Base-by-base conservation (phyloP, 2,329 filamentous ascomycete genomes). In the Aaosphaeria pasadenensis region DNA sequence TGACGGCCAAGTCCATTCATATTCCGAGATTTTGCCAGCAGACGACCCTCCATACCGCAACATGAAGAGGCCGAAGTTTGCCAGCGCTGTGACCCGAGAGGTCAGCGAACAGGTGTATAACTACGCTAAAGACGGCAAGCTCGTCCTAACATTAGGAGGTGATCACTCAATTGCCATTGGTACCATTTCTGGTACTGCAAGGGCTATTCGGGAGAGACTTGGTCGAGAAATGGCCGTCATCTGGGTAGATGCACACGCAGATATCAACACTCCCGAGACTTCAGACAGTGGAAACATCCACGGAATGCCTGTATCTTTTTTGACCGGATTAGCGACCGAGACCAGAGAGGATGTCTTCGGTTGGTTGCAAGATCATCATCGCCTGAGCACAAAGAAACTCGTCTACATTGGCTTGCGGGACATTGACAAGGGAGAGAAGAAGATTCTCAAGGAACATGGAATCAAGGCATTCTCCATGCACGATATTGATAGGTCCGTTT, bases 381-480 rank as follows among this genome's bases (percentile, higher is more conserved):
- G 77, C 58, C 71, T 87, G 52, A 92, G 80, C 71, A 72, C 86
- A 48, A 86, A 82, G 71, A 97, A 97, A 78, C 77, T 99, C 50
- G 94, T 99, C 32, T 99, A 99, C 74, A 99, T 99, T 68, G 94
- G 91, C 31, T 78, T 99, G 63, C 81, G 94, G 39, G 94, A 97
- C 67, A 91, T 97, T 30, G 94, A 99, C 69, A 73, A 82, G n/a
- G 89, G 85, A 39, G 94, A 99, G 84, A 97, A 96, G 86, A 82
- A 85, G 75, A 89, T 96, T 52, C 76, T 99, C 55, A 81, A 86
- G 49, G 89, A 97, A 57, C 78, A 97, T 64, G 86, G 87, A 39
- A 94, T 99, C 77, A 92, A 89, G 78, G 92, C 92, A 4, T 99
- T 97, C 66, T 92, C 87, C 75, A 99, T 99, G 94, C 94, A 96